Base-by-base conservation (phyloP, 2,329 filamentous ascomycete genomes). In the Amauroascus niger region DNA sequence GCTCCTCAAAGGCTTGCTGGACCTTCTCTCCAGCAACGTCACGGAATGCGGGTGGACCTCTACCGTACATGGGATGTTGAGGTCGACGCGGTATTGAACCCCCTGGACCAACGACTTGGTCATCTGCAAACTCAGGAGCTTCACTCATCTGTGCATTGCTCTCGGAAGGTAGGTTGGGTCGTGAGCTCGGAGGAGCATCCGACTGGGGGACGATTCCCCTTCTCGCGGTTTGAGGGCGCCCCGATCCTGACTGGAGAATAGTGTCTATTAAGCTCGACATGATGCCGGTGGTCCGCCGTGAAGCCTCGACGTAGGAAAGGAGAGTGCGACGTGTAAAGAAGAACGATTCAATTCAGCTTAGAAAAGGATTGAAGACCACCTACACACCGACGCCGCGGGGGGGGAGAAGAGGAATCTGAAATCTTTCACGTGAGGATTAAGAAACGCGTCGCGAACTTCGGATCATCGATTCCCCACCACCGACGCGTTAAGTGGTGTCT, bases 21-120 rank as follows among this genome's bases (percentile, higher is more conserved):
- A 84, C 74, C 53, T 78, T 79, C 61, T 83, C 80, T 62, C 79
- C 81, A 0, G 79, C 80, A 39, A 76, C 71, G 61, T 84, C 81
- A 43, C 80, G 74, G 8, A 83, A 78, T 54, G 75, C 74, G 0
- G 80, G 78, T 3, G 83, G 75, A 41, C 80, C 79, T 51, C 74
- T 64, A 33, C 71, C 67, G 53, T 71, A 71, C 57, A 67, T 68
- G 8, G 78, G 75, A 53, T 76, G 74, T 55, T 69, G 69, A 47
- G 77, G 74, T 55, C 74, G 67, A 39, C 70, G 71, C 37, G 70
- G 63, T 54, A 75, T 72, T n/a, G 71, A 74, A 28, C 74, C 74
- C 60, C 76, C 73, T 20, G 73, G 66, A 16, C 78, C 79, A 11
- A 81, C 77, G 3, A 83, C 69, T 59, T 83, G 79, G 61, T 84